A percentile compares a stretch with the other conserved stretches of the same genome.
Evolutionary conservation across 805 yeast species (phyloP).

Genomic region (Yarrowia keelungensis): DNA sequence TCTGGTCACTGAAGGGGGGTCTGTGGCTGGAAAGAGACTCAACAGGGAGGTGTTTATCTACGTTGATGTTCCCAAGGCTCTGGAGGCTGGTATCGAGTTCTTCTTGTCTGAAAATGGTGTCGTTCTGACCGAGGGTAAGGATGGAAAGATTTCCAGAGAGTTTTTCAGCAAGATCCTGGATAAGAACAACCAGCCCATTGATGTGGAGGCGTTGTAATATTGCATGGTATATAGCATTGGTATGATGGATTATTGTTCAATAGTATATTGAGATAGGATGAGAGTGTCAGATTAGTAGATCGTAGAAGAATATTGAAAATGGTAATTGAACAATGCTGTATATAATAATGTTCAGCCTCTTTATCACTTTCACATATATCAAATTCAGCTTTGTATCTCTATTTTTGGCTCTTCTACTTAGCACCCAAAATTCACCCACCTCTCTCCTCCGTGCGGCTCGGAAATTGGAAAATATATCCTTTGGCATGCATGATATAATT

Average conservation of each 20-base stretch:
- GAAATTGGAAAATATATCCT: constrained; percentile 27
- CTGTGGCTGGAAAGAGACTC: constrained; percentile 78
- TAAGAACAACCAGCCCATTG: constrained; percentile 17
- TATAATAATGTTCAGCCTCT: too few species aligned
- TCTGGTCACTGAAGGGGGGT: constrained; percentile 55
- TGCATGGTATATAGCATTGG: too few species aligned
- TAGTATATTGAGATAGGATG: too few species aligned
- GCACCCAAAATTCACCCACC: too few species aligned
- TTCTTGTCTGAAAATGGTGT: constrained; percentile 77
- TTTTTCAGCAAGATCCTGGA: constrained; percentile 56
- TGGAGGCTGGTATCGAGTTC: constrained; percentile 57
- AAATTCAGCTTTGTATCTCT: neutral
- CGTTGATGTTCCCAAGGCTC: constrained; percentile 61
- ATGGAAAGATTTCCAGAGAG: constrained; percentile 59
- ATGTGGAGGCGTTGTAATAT: constrained; percentile 1
- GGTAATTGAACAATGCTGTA: too few species aligned
- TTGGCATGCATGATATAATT: constrained; percentile 21
- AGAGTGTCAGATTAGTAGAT: too few species aligned
- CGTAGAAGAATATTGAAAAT: too few species aligned
- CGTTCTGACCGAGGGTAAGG: constrained; percentile 66
- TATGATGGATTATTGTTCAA: too few species aligned
- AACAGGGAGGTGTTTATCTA: constrained; percentile 65
- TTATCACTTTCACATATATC: too few species aligned
- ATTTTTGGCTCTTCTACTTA: too few species aligned
- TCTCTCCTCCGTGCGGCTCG: constrained; percentile 6